A percentile compares a stretch with the other conserved stretches of the same genome.
phyloP scores from a whole-genome alignment of 2,329 filamentous ascomycete genomes.

The Albifimbria verrucaria region DNA sequence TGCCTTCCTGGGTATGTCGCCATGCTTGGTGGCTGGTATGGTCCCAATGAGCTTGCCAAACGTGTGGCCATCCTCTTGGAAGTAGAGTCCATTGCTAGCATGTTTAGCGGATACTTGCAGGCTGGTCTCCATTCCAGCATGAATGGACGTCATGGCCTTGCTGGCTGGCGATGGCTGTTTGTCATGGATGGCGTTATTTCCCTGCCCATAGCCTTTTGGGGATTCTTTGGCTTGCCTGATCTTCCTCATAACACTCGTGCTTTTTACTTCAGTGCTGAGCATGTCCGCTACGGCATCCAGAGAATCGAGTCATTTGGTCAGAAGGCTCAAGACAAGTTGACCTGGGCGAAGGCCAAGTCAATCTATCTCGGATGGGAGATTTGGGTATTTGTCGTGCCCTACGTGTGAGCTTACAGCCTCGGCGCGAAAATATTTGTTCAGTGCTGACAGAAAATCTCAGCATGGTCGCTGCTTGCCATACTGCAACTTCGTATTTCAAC shows the following conservation, averaged over 20 bases:
- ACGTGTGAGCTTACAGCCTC: neutral
- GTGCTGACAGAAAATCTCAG: neutral
- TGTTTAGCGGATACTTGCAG: constrained; percentile 31
- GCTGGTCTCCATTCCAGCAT: constrained; percentile 32
- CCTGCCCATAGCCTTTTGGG: constrained; percentile 12
- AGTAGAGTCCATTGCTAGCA: constrained; percentile 16
- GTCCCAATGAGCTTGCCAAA: constrained; percentile 23
- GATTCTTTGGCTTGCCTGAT: constrained; percentile 13
- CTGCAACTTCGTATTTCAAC: neutral
- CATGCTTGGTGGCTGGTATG: constrained; percentile 28
- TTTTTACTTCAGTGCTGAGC: neutral
- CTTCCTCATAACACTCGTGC: constrained; percentile 4
- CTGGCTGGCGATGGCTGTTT: constrained; percentile 38
- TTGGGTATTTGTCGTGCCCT: neutral
- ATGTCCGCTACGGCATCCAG: neutral
- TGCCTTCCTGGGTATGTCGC: constrained; percentile 21
- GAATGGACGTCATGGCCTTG: constrained; percentile 25
- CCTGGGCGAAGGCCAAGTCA: neutral
- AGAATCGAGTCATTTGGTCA: neutral
- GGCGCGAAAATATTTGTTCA: neutral
- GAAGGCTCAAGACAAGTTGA: neutral
- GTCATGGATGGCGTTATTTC: constrained; percentile 28
- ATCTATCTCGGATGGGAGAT: neutral
- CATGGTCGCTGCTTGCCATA: neutral
- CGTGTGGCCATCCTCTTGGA: constrained; percentile 24